Conservation (phyloP, 257 asterid species). For the Agastache rugosa region DNA sequence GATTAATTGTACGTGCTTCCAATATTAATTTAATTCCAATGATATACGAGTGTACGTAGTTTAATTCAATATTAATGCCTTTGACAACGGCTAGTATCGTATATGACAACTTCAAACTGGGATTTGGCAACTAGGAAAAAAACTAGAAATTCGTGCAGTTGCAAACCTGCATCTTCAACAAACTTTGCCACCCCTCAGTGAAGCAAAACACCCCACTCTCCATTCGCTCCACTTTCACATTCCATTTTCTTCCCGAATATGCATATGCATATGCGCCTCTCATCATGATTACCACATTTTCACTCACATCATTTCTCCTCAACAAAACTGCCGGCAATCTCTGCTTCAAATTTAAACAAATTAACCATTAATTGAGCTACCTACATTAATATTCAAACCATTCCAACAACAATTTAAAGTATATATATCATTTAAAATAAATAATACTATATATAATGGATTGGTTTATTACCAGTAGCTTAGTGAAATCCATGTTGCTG, state of each 20-base stretch:
- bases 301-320: not conserved
- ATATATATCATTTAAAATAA: too few relatives aligned
- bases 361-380: too few relatives aligned
- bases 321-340: not conserved
- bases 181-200: not conserved
- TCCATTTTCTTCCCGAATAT: not conserved
- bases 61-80: too few relatives aligned
- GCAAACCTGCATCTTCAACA: not conserved
- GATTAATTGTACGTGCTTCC: too few relatives aligned
- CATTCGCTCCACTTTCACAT: not conserved
- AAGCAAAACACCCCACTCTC: not conserved
- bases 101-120: not conserved
- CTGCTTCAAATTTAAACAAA: not conserved
- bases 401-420: too few relatives aligned
- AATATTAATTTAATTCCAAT: too few relatives aligned
- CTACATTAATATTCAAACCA: too few relatives aligned
- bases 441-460: too few relatives aligned
- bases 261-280: too few relatives aligned
- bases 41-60: too few relatives aligned
- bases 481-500: too few relatives aligned
- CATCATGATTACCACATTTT: not conserved
- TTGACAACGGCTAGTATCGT: not conserved
- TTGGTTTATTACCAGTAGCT: too few relatives aligned
- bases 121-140: not conserved
- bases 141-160: not conserved